A percentile compares a stretch with the other conserved stretches of the same genome.
Conservation (phyloP, 331 rosid genomes). For the Prunus yedoensis region DNA sequence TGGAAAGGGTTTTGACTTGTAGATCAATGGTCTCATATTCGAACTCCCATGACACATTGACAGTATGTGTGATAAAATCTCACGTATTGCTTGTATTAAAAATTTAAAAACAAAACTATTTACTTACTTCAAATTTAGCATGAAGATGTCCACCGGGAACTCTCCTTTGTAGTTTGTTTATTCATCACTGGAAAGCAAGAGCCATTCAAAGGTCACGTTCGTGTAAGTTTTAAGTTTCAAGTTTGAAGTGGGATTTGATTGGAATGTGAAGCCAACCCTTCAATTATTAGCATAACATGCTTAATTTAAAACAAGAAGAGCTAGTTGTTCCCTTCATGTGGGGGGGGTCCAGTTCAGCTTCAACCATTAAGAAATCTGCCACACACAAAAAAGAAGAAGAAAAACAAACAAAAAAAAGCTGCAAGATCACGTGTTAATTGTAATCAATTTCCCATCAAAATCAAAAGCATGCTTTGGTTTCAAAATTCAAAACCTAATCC, state of each 20-base stretch:
- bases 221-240: not conserved
- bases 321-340: constrained; percentile 23
- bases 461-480: constrained; percentile 12
- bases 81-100: too few species aligned
- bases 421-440: constrained; percentile 33
- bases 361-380: constrained; percentile 1
- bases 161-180: too few species aligned
- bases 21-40: too few species aligned
- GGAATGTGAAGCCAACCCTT: not conserved
- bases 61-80: too few species aligned
- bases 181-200: not conserved
- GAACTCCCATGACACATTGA: too few species aligned
- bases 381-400: not conserved
- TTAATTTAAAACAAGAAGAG: not conserved
- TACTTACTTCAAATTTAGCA: too few species aligned
- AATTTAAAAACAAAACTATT: too few species aligned
- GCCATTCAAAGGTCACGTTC: not conserved
- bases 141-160: too few species aligned
- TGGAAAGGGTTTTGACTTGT: too few species aligned
- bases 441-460: constrained; percentile 18
- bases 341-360: constrained; percentile 37
- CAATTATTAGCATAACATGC: not conserved
- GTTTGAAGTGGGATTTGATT: constrained; percentile 8
- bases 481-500: constrained; percentile 15
- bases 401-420: constrained; percentile 21